Evolutionary conservation across 2,329 filamentous ascomycete genomes (phyloP), one percentile per base, ranked within the genome.

Genomic region (Ophiostoma perfectum): DNA sequence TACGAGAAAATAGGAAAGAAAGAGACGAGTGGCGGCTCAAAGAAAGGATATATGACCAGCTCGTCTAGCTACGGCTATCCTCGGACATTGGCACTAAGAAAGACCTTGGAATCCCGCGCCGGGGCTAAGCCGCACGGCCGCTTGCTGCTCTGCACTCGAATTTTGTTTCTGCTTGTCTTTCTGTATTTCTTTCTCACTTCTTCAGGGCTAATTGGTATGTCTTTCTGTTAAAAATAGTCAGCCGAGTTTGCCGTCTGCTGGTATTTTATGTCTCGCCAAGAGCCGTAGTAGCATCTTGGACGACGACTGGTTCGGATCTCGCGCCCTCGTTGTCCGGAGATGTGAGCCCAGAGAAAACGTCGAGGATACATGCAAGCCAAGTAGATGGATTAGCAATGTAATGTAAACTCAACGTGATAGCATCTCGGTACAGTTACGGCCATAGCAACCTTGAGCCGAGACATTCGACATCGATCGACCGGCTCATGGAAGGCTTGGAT

Each of bases 1-100:
- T 27, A 27, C 27, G 27, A 27, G 27, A 27, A 27, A 27, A 27
- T 27, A 27, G 27, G 27, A 27, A 27, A 27, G 27, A 27, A 27
- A 27, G 27, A 27, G 27, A 55, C 4, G 11, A 16, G 12, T 45
- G 45, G 45, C 49, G 49, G 49, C 49, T 55, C 49, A 36, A 16
- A 55, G 49, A 27, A 27, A n/a, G 2, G 55, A 60, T 60, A 38
- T 11, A 16, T 12, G 18, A 18, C 11, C 55, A 38, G 39, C 14
- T 65, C 68, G 67, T 64, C 45, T 69, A 69, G 58, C 45, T 4
- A 39, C 67, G 67, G 67, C 67, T 69, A 69, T n/a, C 58, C 38
- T 36, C 67, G 67, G 67, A 36, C 45, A 58, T 58, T 44, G n/a
- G 16, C 60, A 42, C 36, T n/a, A 62, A 38, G 27, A 62, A n/a